Percentiles rank a stretch among this genome's conserved stretches.
Conservation (phyloP, 2,329 filamentous ascomycete genomes). For the Fusarium keratoplasticum region DNA sequence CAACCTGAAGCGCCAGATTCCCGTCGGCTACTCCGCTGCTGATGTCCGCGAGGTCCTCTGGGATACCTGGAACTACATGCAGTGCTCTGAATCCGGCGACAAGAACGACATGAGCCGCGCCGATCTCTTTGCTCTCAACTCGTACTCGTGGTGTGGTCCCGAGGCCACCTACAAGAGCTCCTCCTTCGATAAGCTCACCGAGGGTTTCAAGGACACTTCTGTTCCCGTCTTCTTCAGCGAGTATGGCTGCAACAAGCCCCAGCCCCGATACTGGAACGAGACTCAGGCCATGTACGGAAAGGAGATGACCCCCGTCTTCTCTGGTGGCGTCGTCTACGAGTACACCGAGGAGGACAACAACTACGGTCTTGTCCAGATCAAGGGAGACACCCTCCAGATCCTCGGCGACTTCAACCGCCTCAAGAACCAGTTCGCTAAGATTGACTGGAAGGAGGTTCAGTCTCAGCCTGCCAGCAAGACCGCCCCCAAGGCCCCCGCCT, state of each 20-base stretch:
- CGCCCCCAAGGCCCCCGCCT: conserved; percentile 67
- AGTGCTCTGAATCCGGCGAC: conserved; percentile 70
- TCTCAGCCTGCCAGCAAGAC: conserved; percentile 67
- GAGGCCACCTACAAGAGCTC: conserved; percentile 72
- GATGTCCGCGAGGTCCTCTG: conserved; percentile 79
- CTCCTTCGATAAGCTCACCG: conserved; percentile 72
- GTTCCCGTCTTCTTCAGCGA: conserved; percentile 87
- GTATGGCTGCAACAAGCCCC: conserved; percentile 79
- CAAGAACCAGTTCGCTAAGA: conserved; percentile 77
- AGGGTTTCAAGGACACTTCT: conserved; percentile 72
- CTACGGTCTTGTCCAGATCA: conserved; percentile 73
- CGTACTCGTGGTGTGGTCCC: conserved; percentile 75
- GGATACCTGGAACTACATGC: conserved; percentile 81
- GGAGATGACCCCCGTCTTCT: conserved; percentile 76
- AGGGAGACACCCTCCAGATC: conserved; percentile 67
- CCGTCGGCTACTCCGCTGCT: conserved; percentile 84
- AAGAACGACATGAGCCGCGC: conserved; percentile 70
- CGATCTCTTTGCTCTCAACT: conserved; percentile 83
- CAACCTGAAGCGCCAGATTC: conserved; percentile 74
- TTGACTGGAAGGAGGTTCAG: conserved; percentile 78
- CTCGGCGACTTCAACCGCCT: conserved; percentile 79
- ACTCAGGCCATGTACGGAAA: conserved; percentile 77
- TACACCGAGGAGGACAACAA: conserved; percentile 78
- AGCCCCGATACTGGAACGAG: conserved; percentile 81
- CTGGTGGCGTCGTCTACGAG: conserved; percentile 85